These are phyloP conservation scores for Mycena polygramma DNA, from an alignment of 768 basidiomycete genomes.

Conservation along the genomic window DNA sequence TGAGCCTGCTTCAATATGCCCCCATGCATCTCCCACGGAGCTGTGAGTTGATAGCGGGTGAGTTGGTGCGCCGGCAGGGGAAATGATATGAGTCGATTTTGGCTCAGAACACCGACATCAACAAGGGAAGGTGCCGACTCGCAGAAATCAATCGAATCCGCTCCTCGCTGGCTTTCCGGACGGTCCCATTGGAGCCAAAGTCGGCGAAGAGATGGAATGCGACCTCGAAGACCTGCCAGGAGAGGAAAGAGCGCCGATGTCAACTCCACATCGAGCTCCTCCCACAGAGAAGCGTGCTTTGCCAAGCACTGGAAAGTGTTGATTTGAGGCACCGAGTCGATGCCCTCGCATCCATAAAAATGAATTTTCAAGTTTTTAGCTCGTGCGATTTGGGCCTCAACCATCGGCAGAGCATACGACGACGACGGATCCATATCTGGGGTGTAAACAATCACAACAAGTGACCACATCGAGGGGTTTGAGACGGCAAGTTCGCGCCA, in stretches of 20 bases:
- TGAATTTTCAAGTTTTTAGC: conserved; percentile 1
- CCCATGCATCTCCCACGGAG: background rate
- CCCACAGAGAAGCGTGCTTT: background rate
- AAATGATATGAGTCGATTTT: background rate
- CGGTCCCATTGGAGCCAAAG: background rate
- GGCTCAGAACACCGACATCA: background rate
- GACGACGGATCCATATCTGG: background rate
- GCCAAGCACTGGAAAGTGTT: background rate
- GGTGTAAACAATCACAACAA: background rate
- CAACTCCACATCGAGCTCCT: conserved; percentile 4
- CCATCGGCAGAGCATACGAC: no score
- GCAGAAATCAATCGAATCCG: conserved; percentile 9
- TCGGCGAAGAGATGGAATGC: background rate
- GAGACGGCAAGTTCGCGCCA: conserved; percentile 17
- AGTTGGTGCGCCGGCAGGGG: conserved; percentile 1
- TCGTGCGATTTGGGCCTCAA: conserved; percentile 12
- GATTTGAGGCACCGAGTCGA: background rate
- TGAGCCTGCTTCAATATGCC: background rate
- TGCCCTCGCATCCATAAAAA: conserved; percentile 2
- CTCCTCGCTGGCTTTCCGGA: no score
- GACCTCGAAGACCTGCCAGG: background rate
- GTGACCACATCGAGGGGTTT: conserved; percentile 2
- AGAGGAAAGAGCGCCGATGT: background rate
- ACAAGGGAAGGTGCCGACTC: background rate
- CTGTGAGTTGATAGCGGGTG: background rate